Evolutionary conservation across 257 asterid genomes (phyloP).

Genomic region (Coffea eugenioides): DNA sequence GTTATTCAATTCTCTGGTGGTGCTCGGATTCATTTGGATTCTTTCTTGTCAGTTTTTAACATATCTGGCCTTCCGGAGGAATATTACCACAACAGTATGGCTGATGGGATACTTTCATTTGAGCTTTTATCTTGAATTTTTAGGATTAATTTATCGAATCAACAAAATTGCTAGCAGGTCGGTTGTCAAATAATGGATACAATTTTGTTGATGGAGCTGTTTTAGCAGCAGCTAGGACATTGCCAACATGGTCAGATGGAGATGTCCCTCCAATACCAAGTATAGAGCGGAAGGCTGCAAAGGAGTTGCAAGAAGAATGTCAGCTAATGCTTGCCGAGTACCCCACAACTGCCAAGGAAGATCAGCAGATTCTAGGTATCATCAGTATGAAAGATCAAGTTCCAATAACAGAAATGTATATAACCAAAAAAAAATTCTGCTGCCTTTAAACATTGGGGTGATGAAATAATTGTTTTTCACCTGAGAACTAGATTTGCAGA

Average conservation of each 20-base stretch:
- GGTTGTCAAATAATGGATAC: conserved; percentile 52
- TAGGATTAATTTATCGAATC: conserved; percentile 24
- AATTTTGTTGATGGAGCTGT: conserved; percentile 88
- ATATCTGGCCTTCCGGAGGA: conserved; percentile 88
- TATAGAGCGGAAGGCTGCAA: conserved; percentile 78
- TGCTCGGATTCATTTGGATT: conserved; percentile 71
- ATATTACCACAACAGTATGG: conserved; percentile 77
- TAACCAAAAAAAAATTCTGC: not conserved
- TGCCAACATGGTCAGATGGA: conserved; percentile 92
- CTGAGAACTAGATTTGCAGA: not conserved
- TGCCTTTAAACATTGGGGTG: not conserved
- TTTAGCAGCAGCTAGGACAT: conserved; percentile 90
- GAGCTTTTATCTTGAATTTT: conserved; percentile 13
- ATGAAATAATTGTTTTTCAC: not conserved
- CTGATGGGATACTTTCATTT: conserved; percentile 19
- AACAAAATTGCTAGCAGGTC: conserved; percentile 50
- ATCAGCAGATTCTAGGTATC: conserved; percentile 76
- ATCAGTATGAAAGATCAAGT: conserved; percentile 20
- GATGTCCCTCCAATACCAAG: conserved; percentile 93
- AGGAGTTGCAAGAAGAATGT: conserved; percentile 92
- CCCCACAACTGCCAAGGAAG: conserved; percentile 64
- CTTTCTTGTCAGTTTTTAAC: conserved; percentile 88
- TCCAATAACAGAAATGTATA: not conserved
- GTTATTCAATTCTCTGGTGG: conserved; percentile 77
- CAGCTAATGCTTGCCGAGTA: conserved; percentile 72